Percentiles rank a stretch among this genome's conserved stretches.
Evolutionary conservation across 179 eudicot genomes (phyloP).

Genomic region (Silene noctiflora): DNA sequence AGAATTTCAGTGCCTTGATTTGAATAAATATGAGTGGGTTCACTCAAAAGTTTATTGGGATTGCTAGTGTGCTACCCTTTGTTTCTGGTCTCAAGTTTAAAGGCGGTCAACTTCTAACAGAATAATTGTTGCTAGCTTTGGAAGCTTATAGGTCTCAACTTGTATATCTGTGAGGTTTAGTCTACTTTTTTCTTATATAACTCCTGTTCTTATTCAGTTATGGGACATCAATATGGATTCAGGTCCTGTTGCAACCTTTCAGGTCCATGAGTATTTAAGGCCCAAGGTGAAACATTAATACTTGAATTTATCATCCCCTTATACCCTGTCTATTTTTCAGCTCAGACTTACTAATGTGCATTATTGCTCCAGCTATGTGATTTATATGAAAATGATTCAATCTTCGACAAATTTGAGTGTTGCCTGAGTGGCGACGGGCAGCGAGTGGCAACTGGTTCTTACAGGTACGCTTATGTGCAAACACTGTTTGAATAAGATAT

Average conservation of each 20-base stretch:
- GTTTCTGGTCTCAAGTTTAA: background rate
- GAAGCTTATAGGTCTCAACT: background rate
- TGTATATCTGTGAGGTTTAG: background rate
- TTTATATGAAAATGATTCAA: slow-evolving; percentile 58
- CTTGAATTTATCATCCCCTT: slow-evolving; percentile 9
- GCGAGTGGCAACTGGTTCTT: slow-evolving; percentile 76
- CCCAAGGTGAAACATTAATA: slow-evolving; percentile 41
- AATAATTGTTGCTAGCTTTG: background rate
- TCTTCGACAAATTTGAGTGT: slow-evolving; percentile 83
- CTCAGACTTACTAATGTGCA: slow-evolving; percentile 7
- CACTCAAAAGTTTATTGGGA: background rate
- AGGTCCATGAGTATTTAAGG: slow-evolving; percentile 50
- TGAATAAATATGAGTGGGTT: no score
- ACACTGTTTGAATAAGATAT: no score
- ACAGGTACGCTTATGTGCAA: slow-evolving; percentile 41
- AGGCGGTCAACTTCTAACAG: background rate
- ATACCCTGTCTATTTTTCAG: background rate
- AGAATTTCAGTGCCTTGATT: no score
- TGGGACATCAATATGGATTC: slow-evolving; percentile 60
- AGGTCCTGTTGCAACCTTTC: slow-evolving; percentile 48
- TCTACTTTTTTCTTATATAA: background rate
- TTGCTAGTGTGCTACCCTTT: background rate
- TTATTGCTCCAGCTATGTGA: slow-evolving; percentile 47
- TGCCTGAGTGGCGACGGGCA: slow-evolving; percentile 79
- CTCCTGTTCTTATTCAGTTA: slow-evolving; percentile 28